phyloP scores from a whole-genome alignment of 768 basidiomycete genomes.

The Tricholoma bakamatsutake region DNA sequence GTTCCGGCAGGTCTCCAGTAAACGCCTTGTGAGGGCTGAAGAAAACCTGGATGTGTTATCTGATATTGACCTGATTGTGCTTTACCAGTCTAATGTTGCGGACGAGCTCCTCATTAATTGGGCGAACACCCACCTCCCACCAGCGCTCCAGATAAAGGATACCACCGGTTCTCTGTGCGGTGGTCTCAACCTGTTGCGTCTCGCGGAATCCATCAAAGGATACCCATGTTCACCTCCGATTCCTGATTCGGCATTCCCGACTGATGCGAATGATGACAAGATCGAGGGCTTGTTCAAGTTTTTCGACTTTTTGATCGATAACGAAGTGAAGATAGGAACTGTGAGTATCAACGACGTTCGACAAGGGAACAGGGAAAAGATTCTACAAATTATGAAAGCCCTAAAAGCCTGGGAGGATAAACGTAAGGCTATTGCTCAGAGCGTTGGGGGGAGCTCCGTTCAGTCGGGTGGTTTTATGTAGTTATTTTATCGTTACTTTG shows the following conservation, averaged over 20 bases:
- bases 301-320: constrained; percentile 90
- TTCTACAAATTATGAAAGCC: constrained; percentile 72
- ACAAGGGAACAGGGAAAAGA: constrained; percentile 74
- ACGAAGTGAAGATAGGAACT: constrained; percentile 85
- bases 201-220: constrained; percentile 78
- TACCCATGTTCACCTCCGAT: constrained; percentile 63
- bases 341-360: constrained; percentile 93
- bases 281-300: constrained; percentile 82
- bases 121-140: constrained; percentile 83
- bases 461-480: constrained; percentile 29
- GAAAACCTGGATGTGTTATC: constrained; percentile 18
- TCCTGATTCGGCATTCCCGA: constrained; percentile 73
- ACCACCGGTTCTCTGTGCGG: constrained; percentile 39
- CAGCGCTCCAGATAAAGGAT: constrained; percentile 50
- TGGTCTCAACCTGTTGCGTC: constrained; percentile 76
- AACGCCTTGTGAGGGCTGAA: constrained; percentile 14
- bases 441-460: constrained; percentile 37
- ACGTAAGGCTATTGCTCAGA: constrained; percentile 47
- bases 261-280: constrained; percentile 64
- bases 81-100: constrained; percentile 2
- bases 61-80: constrained; percentile 1
- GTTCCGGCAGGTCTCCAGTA: constrained; percentile 37
- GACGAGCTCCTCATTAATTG: constrained; percentile 70
- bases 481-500: neutral
- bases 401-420: constrained; percentile 81